Conservation (phyloP, 148 eudicot species). For the Rhododendron simsii region DNA sequence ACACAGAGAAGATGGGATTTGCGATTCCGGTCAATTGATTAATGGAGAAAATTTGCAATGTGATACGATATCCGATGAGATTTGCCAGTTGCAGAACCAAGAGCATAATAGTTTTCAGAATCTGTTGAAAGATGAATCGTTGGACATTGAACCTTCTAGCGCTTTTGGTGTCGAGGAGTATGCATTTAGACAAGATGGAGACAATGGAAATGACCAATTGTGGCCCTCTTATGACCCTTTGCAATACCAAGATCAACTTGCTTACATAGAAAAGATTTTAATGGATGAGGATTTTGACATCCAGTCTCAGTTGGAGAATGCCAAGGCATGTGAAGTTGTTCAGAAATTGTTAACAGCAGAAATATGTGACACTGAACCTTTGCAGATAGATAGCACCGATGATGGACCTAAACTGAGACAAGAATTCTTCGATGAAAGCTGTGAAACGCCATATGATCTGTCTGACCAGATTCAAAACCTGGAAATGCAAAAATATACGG, state of each 20-base stretch:
- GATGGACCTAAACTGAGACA: neutral
- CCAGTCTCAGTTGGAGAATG: neutral
- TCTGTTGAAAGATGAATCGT: neutral
- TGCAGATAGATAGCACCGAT: neutral
- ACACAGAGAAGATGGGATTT: neutral
- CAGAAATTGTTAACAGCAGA: neutral
- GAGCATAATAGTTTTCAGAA: neutral
- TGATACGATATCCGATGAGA: neutral
- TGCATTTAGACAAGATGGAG: neutral
- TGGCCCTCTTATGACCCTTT: neutral
- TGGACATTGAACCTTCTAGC: neutral
- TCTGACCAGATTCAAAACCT: neutral
- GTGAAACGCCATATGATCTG: neutral
- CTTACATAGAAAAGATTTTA: neutral
- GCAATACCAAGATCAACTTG: neutral
- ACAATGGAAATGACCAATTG: neutral
- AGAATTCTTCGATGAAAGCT: neutral
- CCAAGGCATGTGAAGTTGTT: neutral
- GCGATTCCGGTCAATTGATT: neutral
- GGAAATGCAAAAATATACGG: neutral
- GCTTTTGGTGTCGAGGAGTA: neutral
- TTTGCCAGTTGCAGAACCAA: neutral
- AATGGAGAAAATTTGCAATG: neutral
- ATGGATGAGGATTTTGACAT: neutral
- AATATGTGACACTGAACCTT: neutral